Evolutionary conservation across 2,329 filamentous ascomycete genomes (phyloP).

Genomic region (Chalaropsis thielavioides): DNA sequence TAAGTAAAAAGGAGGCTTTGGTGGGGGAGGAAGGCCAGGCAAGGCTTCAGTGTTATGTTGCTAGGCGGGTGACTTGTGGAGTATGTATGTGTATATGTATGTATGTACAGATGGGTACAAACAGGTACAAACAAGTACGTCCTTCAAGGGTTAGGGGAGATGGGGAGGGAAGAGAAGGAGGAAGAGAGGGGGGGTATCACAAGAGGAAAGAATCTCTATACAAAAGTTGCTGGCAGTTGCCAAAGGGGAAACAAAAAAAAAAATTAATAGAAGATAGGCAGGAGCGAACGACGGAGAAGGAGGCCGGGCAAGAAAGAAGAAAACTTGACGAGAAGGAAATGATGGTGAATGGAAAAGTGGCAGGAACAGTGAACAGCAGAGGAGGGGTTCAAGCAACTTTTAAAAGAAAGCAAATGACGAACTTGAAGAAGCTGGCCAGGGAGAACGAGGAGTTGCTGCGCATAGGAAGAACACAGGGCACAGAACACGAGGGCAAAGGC

Average conservation of each 20-base stretch:
- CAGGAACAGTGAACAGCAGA: background rate
- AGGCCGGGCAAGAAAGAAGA: background rate
- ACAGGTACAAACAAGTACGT: conserved; percentile 7
- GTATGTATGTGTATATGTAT: conserved; percentile 9
- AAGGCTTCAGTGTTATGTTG: conserved; percentile 9
- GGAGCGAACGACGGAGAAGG: background rate
- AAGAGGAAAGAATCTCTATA: conserved; percentile 16
- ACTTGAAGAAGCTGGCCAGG: conserved; percentile 2
- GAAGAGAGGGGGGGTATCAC: conserved; percentile 15
- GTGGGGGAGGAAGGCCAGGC: conserved; percentile 1
- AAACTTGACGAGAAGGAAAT: background rate
- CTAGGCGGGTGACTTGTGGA: conserved; percentile 5
- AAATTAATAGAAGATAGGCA: background rate
- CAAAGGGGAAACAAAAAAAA: background rate
- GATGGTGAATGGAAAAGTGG: background rate
- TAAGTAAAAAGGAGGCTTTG: conserved; percentile 14
- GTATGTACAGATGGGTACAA: background rate
- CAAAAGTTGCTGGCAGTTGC: background rate
- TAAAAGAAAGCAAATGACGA: conserved; percentile 4
- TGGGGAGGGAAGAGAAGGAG: background rate
- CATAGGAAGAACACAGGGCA: background rate
- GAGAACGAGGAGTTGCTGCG: background rate
- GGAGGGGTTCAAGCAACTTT: background rate
- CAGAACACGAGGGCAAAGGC: background rate
- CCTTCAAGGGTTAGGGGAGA: conserved; percentile 7